Evolutionary conservation across 2,329 filamentous ascomycete genomes (phyloP), one percentile per base, ranked within the genome.

Genomic region (Penicillium sp.): DNA sequence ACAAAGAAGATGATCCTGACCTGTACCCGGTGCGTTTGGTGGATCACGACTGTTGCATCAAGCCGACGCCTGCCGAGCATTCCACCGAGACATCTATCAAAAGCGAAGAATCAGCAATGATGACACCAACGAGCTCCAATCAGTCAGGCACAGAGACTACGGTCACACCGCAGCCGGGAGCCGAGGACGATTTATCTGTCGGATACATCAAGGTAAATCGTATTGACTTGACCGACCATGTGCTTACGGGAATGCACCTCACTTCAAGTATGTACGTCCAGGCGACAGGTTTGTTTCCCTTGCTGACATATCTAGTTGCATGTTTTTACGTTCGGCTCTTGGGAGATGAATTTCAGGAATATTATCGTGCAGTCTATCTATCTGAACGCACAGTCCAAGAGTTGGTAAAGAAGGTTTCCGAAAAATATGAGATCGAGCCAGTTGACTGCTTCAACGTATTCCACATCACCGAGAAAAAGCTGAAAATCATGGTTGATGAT

Each of bases 401-500:
- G 57, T 85, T 97, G 48, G 84, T 88, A 52, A 79, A 79, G 48
- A 83, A 84, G 31, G 83, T 96, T 26, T 86, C 90, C 3, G 76
- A 81, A 45, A 96, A 96, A 75, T 93, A 90, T 81, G 83, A 86
- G 26, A 78, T 96, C 42, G 90, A 96, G 58, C 79, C 87, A 1
- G 5, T 42, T 13, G 39, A 22, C 39, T 82, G 82, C 2, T 84
- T 83, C 58, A 27, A 6, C 24, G 87, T 87, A 1, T 79, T 96
- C 4, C 89, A 85, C 54, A 79, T 91, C 44, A 87, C 89, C 44
- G 81, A 85, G 8, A 85, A 86, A 63, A 90, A 90, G 1, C 77
- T 96, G 1, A 86, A 91, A 68, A 85, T 96, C 53, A 84, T 93
- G 65, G 82, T 96, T 68, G 93, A 97, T 68, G 91, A 97, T 69